phyloP scores from a whole-genome alignment of 257 asterid genomes.

The Dorcoceras hygrometricum region DNA sequence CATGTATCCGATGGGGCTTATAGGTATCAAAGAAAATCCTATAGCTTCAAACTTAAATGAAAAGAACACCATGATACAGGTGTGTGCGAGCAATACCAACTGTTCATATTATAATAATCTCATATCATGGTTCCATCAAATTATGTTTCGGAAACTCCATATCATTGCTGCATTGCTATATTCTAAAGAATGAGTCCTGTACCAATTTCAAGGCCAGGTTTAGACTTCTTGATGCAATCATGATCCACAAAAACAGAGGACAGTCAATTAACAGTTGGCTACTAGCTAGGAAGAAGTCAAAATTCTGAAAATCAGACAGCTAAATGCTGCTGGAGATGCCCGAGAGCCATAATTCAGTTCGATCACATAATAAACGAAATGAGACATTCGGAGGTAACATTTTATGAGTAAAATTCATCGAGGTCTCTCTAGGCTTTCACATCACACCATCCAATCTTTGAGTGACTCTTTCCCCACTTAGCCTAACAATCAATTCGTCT shows the following conservation, averaged over 20 bases:
- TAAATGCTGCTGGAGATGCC: not conserved
- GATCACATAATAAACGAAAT: no score
- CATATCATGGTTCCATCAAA: not conserved
- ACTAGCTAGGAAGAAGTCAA: not conserved
- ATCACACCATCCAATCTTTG: not conserved
- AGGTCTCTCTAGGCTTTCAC: not conserved
- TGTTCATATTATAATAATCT: no score
- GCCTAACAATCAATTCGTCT: not conserved
- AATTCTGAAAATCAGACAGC: not conserved
- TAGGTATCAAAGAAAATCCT: not conserved
- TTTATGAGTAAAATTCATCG: not conserved
- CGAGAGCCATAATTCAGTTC: not conserved
- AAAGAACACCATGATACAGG: not conserved
- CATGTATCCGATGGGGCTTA: not conserved
- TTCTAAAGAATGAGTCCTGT: not conserved
- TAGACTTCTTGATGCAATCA: not conserved
- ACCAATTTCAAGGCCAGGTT: not conserved
- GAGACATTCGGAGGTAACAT: not conserved
- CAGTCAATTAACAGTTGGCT: not conserved
- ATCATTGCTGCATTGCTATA: not conserved
- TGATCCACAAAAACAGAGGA: not conserved
- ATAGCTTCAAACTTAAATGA: not conserved
- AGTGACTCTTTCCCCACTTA: not conserved
- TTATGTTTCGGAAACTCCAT: not conserved
- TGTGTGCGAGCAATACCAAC: not conserved